A percentile compares a stretch with the other conserved stretches of the same genome.
These are phyloP conservation scores for Pichia rugopelliculosa DNA, from an alignment of 805 yeast species.

Conservation along the genomic window DNA sequence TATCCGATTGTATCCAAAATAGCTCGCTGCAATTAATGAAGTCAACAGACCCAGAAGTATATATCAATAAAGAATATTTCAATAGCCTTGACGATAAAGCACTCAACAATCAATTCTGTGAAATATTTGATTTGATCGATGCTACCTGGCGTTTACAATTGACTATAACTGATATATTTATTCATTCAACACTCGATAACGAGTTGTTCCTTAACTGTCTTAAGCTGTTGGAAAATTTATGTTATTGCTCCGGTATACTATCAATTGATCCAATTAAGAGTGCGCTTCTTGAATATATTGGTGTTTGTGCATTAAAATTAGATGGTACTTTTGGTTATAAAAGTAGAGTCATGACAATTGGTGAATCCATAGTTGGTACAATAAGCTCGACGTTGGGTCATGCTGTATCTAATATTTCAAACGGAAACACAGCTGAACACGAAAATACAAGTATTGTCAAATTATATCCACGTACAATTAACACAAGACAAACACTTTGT, in stretches of 20 bases:
- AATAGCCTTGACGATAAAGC: conserved; percentile 11
- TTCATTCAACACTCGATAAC: conserved; percentile 62
- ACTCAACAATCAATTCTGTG: conserved; percentile 9
- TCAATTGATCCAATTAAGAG: conserved; percentile 52
- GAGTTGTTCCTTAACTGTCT: conserved; percentile 62
- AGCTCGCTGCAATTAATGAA: conserved; percentile 34
- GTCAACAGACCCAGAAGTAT: conserved; percentile 3
- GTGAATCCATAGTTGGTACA: conserved; percentile 47
- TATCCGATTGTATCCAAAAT: conserved; percentile 64
- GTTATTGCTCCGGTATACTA: conserved; percentile 79
- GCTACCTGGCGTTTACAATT: conserved; percentile 36
- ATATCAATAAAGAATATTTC: conserved; percentile 6
- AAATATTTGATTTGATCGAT: conserved; percentile 23
- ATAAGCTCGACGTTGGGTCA: conserved; percentile 36
- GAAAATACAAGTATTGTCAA: conserved; percentile 5
- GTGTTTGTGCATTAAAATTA: conserved; percentile 38
- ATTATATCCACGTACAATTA: conserved; percentile 39
- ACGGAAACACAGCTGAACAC: neutral
- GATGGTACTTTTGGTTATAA: conserved; percentile 27
- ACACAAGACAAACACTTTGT: conserved; percentile 65
- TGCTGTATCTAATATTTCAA: conserved; percentile 27
- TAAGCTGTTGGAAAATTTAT: conserved; percentile 68
- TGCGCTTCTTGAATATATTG: conserved; percentile 41
- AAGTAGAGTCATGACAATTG: conserved; percentile 34
- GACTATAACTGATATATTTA: conserved; percentile 39